Percentiles rank a stretch among this genome's conserved stretches.
phyloP scores from a whole-genome alignment of 1,139 yeast genomes.

The Yamadazyma siamensis region DNA sequence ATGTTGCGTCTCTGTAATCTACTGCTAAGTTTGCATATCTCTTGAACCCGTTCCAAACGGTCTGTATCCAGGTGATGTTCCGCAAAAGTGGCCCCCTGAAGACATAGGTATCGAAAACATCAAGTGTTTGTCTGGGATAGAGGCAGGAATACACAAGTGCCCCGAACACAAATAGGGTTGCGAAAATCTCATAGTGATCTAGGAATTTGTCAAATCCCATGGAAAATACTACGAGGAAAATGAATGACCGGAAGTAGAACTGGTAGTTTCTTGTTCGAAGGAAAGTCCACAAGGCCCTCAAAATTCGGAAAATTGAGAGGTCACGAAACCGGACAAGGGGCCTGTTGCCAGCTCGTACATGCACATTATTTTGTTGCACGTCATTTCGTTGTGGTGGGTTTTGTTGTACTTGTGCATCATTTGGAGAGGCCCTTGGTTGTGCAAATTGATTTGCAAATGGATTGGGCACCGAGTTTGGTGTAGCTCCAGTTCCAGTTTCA shows the following conservation, averaged over 20 bases:
- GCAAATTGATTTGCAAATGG: too few species aligned
- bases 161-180: neutral
- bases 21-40: neutral
- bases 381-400: too few species aligned
- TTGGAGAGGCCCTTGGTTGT: too few species aligned
- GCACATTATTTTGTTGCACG: too few species aligned
- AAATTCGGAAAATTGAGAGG: neutral
- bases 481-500: too few species aligned
- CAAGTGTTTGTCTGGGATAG: neutral
- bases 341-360: too few species aligned
- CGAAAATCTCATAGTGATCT: neutral
- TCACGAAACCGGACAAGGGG: conserved; percentile 1
- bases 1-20: neutral
- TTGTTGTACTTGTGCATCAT: too few species aligned
- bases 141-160: neutral
- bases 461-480: too few species aligned
- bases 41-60: too few species aligned
- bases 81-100: too few species aligned
- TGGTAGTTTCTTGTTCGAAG: neutral
- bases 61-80: too few species aligned
- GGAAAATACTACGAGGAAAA: neutral
- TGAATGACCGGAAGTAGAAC: neutral
- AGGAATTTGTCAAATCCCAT: neutral
- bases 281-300: neutral
- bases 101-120: too few species aligned